Base-by-base conservation (phyloP, 371 early-diverging fungal genomes). In the Chytridium lagenaria region DNA sequence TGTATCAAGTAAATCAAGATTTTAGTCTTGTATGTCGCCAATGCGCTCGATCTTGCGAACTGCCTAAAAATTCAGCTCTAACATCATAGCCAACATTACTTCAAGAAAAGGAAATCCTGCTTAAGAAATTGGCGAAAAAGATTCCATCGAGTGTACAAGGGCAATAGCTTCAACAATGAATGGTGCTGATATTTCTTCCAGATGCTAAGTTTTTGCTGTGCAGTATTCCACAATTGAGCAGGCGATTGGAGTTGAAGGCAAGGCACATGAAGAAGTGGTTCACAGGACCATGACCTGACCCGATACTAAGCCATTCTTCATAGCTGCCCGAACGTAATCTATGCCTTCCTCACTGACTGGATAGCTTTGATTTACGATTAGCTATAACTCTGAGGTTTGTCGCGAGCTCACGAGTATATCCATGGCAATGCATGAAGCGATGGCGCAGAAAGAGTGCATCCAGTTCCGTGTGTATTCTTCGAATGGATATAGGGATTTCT, bases 391-490 rank as follows among this genome's bases (percentile, higher is more conserved):
- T n/a, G n/a, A n/a, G n/a, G 36, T 19, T 36, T 28, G 37, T n/a
- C n/a, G 22, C 37, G 1, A 23, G 44, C 28, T 19, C 30, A 37
- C 73, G 69, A 81, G 89, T 90, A 86, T 57, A 77, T 0, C 90
- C 90, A 40, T 82, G 85, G 91, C 90, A 28, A 95, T 77, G 67
- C 87, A 79, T 1, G 90, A 89, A 5, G 93, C 89, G 73, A 94
- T 90, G 23, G 95, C 94, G 93, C 87, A 19, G 92, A 90, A 51
- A 93, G 82, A 0, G 95, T 95, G 72, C 95, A 95, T 51, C 94
- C 95, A 0, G 95, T 93, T 0, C 94, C 94, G 77, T 95, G 95
- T 0, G 93, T 92, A 71, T 91, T 90, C 50, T 77, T 82, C 1
- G 92, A 90, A 7, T 84, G 73, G 26, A 92, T 77, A 73, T 82